Conservation (phyloP, 305 asterid species). For the Rubia peregrina region DNA sequence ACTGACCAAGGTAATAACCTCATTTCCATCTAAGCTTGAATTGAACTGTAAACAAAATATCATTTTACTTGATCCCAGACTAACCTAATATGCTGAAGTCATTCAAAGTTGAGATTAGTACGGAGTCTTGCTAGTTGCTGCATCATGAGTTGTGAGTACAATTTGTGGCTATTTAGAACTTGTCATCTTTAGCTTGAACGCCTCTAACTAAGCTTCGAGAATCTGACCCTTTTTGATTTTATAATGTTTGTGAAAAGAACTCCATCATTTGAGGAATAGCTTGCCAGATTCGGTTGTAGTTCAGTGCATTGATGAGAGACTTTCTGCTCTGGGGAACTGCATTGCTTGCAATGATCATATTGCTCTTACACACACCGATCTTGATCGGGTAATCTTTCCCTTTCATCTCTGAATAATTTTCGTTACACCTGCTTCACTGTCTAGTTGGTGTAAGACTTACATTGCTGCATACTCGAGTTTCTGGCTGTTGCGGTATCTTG, state of each 20-base stretch:
- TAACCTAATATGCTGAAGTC: no score
- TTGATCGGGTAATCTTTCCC: conserved; percentile 49
- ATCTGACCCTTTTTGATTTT: conserved; percentile 13
- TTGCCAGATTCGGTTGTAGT: conserved; percentile 83
- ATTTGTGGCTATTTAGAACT: not conserved
- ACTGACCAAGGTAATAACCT: conserved; percentile 76
- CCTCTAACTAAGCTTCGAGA: conserved; percentile 5
- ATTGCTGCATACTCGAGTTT: not conserved
- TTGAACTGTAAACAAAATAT: not conserved
- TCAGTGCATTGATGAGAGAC: conserved; percentile 86
- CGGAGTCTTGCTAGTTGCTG: not conserved
- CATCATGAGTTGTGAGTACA: not conserved
- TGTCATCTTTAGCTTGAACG: not conserved
- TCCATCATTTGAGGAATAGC: conserved; percentile 81
- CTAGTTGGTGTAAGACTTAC: no score
- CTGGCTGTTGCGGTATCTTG: not conserved
- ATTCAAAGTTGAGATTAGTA: not conserved
- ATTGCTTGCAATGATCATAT: conserved; percentile 88
- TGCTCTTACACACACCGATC: conserved; percentile 89
- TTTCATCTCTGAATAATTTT: not conserved
- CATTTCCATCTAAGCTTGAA: not conserved
- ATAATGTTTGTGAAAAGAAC: conserved; percentile 31
- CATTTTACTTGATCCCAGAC: not conserved
- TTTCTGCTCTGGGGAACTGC: conserved; percentile 90
- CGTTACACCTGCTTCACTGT: not conserved